Conservation (phyloP, 805 yeast species). For the Cyberlindnera xishuangbannaensis region DNA sequence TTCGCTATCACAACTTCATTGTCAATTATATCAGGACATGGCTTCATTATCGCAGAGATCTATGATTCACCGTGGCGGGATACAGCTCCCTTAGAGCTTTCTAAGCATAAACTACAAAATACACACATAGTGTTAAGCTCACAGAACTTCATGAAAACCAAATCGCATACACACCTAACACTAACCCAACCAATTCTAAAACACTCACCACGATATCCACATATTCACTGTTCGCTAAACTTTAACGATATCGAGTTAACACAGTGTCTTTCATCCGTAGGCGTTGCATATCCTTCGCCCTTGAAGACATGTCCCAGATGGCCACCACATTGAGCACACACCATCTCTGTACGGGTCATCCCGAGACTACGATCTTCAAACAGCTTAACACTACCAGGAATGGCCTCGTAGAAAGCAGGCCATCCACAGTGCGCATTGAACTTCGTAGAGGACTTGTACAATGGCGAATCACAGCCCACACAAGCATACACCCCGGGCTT, state of each 20-base stretch:
- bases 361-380: conserved; percentile 62
- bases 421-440: conserved; percentile 94
- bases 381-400: conserved; percentile 69
- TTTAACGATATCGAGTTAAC: conserved; percentile 82
- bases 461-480: conserved; percentile 78
- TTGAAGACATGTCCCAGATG: conserved; percentile 94
- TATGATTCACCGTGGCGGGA: no score
- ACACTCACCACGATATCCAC: no score
- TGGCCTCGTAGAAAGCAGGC: conserved; percentile 94
- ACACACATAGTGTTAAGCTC: no score
- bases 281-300: conserved; percentile 82
- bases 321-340: conserved; percentile 84
- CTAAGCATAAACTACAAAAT: no score
- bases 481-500: conserved; percentile 67
- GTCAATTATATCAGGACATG: no score
- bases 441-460: conserved; percentile 75
- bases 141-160: no score
- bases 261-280: conserved; percentile 91
- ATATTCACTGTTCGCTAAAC: conserved; percentile 31
- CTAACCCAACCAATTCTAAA: no score
- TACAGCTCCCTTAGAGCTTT: no score
- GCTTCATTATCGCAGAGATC: no score
- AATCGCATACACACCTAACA: no score
- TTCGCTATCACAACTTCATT: no score
- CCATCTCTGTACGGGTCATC: conserved; percentile 83